Conservation (phyloP, 2,329 filamentous ascomycete genomes). For the Macrophomina pseudophaseolina region DNA sequence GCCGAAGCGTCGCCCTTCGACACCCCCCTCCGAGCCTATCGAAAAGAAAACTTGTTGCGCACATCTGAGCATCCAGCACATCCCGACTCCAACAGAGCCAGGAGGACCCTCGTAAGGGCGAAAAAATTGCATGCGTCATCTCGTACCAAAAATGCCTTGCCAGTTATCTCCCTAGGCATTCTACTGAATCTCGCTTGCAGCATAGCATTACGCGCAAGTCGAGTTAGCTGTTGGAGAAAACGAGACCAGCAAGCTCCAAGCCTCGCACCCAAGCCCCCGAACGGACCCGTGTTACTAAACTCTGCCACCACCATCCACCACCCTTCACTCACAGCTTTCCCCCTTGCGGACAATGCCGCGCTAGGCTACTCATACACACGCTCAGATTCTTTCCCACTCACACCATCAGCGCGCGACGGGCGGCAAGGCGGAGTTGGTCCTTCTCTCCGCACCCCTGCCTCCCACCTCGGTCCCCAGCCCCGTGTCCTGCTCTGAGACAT, state of each 20-base stretch:
- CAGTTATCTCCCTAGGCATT: neutral
- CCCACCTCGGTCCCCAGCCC: neutral
- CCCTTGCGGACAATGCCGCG: neutral
- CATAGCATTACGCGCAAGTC: neutral
- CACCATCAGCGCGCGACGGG: neutral
- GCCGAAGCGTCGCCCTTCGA: neutral
- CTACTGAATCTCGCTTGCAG: conserved; percentile 7
- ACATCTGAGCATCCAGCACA: neutral
- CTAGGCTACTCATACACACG: neutral
- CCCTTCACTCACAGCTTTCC: neutral
- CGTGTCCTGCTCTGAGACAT: conserved; percentile 2
- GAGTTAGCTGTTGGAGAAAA: neutral
- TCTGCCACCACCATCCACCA: neutral
- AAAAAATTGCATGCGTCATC: neutral
- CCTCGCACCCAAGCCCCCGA: neutral
- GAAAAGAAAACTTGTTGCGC: neutral
- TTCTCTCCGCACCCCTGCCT: neutral
- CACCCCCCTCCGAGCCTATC: too few relatives aligned
- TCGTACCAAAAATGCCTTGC: neutral
- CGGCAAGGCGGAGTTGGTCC: neutral
- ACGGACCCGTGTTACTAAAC: conserved; percentile 15
- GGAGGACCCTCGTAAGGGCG: neutral
- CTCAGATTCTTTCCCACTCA: neutral
- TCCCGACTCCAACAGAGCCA: neutral
- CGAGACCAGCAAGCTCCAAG: neutral